These are phyloP conservation scores for Solanum tacnaense DNA, from an alignment of 257 asterid species.

Conservation along the genomic window DNA sequence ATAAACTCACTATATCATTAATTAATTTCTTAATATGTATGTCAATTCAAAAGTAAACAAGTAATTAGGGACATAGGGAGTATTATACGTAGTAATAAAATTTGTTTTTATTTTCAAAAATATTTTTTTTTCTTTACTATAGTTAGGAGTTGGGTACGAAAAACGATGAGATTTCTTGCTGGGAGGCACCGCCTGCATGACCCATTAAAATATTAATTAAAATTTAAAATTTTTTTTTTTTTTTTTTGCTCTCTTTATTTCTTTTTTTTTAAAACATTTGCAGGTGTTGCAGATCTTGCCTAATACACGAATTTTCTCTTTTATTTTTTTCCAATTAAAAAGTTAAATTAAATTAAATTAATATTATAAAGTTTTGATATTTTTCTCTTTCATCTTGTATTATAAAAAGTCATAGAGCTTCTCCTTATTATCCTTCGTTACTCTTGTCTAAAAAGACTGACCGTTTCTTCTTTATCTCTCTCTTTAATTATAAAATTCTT, in stretches of 20 bases:
- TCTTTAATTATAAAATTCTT: not conserved
- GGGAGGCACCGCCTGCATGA: slow-evolving; percentile 11
- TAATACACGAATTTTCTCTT: not conserved
- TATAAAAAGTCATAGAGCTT: not conserved
- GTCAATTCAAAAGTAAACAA: too few relatives aligned
- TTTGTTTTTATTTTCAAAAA: too few relatives aligned
- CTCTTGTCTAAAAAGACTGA: slow-evolving; percentile 27
- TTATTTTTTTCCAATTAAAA: not conserved
- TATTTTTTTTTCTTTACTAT: not conserved
- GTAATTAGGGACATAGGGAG: rapidly evolving
- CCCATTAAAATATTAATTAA: not conserved
- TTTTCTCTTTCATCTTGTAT: not conserved
- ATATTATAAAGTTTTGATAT: not conserved
- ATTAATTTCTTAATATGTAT: too few relatives aligned
- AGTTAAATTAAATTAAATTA: not conserved
- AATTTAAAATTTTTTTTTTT: not conserved
- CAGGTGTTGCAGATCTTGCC: slow-evolving; percentile 29
- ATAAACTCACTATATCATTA: too few relatives aligned
- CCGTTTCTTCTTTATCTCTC: slow-evolving; percentile 16
- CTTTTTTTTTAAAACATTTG: not conserved
- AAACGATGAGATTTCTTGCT: slow-evolving; percentile 11
- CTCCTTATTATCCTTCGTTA: slow-evolving; percentile 29
- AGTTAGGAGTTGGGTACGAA: not conserved
- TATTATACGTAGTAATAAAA: not conserved
- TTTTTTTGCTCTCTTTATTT: not conserved